phyloP scores from a whole-genome alignment of 2,329 filamentous ascomycete species.

The Trichoderma sp. region DNA sequence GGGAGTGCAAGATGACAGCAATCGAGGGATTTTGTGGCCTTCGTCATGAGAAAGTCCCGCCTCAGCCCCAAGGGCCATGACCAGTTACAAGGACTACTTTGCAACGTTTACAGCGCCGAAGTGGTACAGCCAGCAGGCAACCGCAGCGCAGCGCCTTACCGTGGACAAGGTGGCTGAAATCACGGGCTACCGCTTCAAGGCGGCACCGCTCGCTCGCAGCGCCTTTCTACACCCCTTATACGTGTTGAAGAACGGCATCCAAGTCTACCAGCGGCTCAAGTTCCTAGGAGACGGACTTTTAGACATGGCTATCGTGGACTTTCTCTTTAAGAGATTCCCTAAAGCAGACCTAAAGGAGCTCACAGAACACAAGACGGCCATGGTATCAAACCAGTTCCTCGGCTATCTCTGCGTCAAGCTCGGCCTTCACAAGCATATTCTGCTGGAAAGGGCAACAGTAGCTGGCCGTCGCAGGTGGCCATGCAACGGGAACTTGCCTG shows the following conservation, averaged over 20 bases:
- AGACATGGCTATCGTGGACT: constrained; percentile 82
- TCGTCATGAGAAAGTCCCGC: too few relatives aligned
- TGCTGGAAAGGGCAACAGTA: too few relatives aligned
- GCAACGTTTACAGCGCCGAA: constrained; percentile 66
- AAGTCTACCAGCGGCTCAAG: constrained; percentile 87
- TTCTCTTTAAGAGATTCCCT: constrained; percentile 76
- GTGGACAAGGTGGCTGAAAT: constrained; percentile 63
- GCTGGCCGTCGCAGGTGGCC: too few relatives aligned
- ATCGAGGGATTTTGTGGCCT: constrained; percentile 38
- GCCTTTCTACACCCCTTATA: constrained; percentile 90
- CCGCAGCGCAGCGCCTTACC: constrained; percentile 69
- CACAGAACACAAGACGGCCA: constrained; percentile 99
- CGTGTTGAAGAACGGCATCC: constrained; percentile 73
- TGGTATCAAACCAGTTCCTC: constrained; percentile 95
- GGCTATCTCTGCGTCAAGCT: constrained; percentile 78
- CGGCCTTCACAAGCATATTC: constrained; percentile 74
- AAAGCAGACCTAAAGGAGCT: constrained; percentile 90
- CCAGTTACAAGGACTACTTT: constrained; percentile 72
- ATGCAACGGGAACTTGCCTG: too few relatives aligned
- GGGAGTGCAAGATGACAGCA: not conserved
- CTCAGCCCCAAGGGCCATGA: too few relatives aligned
- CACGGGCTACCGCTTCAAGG: constrained; percentile 66
- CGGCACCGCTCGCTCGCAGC: constrained; percentile 75
- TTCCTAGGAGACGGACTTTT: constrained; percentile 89
- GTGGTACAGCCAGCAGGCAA: constrained; percentile 67